Percentiles rank a stretch among this genome's conserved stretches.
These are phyloP conservation scores for Xylariaceae sp. DNA, from an alignment of 2,329 filamentous ascomycete species.

Conservation along the genomic window DNA sequence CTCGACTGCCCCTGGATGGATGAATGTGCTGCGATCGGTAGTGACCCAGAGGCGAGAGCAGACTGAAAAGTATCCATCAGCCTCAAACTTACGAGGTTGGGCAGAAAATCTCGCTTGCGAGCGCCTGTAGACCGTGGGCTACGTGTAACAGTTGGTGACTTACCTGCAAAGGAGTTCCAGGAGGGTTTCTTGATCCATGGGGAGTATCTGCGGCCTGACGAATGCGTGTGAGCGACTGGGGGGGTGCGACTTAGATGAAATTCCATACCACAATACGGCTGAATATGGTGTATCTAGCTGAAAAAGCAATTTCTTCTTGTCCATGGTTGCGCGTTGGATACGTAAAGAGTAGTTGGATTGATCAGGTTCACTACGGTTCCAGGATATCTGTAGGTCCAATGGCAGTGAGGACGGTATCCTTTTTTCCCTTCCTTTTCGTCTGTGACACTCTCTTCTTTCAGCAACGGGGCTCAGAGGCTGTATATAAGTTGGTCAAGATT, in stretches of 20 bases:
- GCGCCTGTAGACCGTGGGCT: too few species aligned
- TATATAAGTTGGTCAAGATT: not conserved
- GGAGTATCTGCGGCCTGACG: conserved; percentile 56
- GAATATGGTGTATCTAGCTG: conserved; percentile 65
- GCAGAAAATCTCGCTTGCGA: not conserved
- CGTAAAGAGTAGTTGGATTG: not conserved
- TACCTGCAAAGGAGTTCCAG: conserved; percentile 66
- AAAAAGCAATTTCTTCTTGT: conserved; percentile 56
- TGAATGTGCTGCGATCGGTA: conserved; percentile 52
- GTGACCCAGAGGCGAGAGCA: conserved; percentile 60
- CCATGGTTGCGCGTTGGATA: conserved; percentile 34
- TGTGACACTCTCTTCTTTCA: not conserved
- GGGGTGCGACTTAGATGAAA: not conserved
- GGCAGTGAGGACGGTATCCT: not conserved
- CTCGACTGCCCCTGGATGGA: conserved; percentile 59
- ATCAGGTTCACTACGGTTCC: too few species aligned
- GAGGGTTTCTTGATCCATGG: conserved; percentile 58
- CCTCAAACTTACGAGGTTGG: not conserved
- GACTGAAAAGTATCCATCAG: conserved; percentile 39
- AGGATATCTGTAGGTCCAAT: not conserved
- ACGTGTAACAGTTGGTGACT: conserved; percentile 20
- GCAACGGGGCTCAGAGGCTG: not conserved
- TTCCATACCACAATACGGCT: conserved; percentile 52
- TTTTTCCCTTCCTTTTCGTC: not conserved
- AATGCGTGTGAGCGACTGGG: not conserved